Conservation (phyloP, 2,329 filamentous ascomycete genomes). For the Lecanicillium sp. region DNA sequence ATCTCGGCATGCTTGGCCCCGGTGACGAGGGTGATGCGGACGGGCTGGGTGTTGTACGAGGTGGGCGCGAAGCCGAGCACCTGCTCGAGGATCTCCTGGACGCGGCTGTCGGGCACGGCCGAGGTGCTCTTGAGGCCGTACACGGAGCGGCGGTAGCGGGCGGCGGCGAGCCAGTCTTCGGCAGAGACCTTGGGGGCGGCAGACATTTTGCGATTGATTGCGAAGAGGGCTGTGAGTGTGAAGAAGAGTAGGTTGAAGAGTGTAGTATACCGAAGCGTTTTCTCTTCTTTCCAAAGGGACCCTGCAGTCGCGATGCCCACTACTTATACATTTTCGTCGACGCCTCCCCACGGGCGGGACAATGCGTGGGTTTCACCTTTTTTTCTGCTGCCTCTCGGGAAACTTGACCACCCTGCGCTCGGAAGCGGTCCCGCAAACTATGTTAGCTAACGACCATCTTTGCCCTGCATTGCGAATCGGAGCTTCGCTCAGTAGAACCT, state of each 20-base stretch:
- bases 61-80: slow-evolving; percentile 66
- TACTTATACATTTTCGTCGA: slow-evolving; percentile 1
- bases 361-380: too few relatives aligned
- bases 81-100: slow-evolving; percentile 60
- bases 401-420: too few relatives aligned
- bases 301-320: not conserved
- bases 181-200: slow-evolving; percentile 34
- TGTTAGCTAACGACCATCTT: too few relatives aligned
- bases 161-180: slow-evolving; percentile 53
- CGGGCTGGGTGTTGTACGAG: slow-evolving; percentile 84
- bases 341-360: too few relatives aligned
- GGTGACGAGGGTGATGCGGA: slow-evolving; percentile 71
- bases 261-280: slow-evolving; percentile 5
- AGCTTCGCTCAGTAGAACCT: too few relatives aligned
- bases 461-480: too few relatives aligned
- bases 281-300: not conserved
- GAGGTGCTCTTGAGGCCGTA: slow-evolving; percentile 63
- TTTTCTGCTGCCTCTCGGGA: too few relatives aligned
- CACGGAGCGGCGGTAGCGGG: slow-evolving; percentile 62
- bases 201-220: slow-evolving; percentile 36
- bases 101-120: slow-evolving; percentile 41
- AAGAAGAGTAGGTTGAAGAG: slow-evolving; percentile 4
- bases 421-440: too few relatives aligned
- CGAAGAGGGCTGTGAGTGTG: slow-evolving; percentile 6
- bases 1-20: slow-evolving; percentile 80